These are phyloP conservation scores for Oryza glumipatula DNA, from an alignment of 176 grass and related monocot species.

Conservation along the genomic window DNA sequence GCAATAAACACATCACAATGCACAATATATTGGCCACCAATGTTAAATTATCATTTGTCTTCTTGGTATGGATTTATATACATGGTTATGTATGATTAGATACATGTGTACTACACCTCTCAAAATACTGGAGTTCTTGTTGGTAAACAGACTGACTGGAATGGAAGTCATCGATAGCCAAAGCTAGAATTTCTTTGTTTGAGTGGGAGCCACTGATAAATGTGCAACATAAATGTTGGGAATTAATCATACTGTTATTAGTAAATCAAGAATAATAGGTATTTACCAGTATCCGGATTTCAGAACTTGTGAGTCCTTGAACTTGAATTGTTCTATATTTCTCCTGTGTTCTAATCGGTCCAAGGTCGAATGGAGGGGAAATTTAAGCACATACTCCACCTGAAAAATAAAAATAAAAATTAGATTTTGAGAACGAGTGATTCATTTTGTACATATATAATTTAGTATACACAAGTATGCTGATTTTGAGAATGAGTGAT, in stretches of 20 bases:
- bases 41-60: no score
- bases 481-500: no score
- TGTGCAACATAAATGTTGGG: not conserved
- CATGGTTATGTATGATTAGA: no score
- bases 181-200: slow-evolving; percentile 50
- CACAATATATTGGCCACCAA: no score
- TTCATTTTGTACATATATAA: no score
- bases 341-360: slow-evolving; percentile 76
- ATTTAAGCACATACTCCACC: slow-evolving; percentile 66
- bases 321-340: slow-evolving; percentile 67
- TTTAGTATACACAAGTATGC: no score
- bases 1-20: no score
- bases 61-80: no score
- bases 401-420: not conserved
- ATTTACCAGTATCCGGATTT: slow-evolving; percentile 60
- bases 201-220: slow-evolving; percentile 45
- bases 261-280: not conserved
- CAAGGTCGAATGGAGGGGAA: slow-evolving; percentile 55
- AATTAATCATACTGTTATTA: not conserved
- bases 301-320: slow-evolving; percentile 19
- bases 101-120: slow-evolving; percentile 16
- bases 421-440: no score
- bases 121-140: slow-evolving; percentile 61
- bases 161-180: slow-evolving; percentile 58
- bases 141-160: slow-evolving; percentile 50